A percentile compares a stretch with the other conserved stretches of the same genome.
phyloP scores from a whole-genome alignment of 192 early-diverging fungal species.

The Backusella tarrabulga region DNA sequence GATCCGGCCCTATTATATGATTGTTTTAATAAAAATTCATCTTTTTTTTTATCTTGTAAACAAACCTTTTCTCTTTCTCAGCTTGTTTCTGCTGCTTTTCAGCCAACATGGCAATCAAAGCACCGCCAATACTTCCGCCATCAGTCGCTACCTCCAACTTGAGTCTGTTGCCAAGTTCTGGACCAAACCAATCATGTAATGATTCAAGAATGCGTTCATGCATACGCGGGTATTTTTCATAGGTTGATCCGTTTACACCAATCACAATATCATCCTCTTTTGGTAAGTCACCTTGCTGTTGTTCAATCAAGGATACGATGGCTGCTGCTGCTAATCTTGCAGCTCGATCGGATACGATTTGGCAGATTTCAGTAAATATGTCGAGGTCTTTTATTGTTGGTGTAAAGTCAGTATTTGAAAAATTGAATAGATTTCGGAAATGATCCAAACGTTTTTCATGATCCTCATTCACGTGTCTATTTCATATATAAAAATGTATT shows the following conservation, averaged over 20 bases:
- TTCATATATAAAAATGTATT: constrained; percentile 29
- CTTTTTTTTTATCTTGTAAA: neutral
- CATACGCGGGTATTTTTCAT: constrained; percentile 87
- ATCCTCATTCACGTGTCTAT: constrained; percentile 55
- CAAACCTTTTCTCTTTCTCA: constrained; percentile 11
- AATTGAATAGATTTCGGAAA: neutral
- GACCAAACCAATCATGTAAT: constrained; percentile 70
- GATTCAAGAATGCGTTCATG: constrained; percentile 73
- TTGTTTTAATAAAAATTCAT: neutral
- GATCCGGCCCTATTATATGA: neutral
- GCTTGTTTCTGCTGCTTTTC: constrained; percentile 11
- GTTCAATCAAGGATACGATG: constrained; percentile 52
- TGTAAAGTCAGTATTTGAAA: constrained; percentile 32
- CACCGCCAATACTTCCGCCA: constrained; percentile 75
- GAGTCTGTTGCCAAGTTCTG: constrained; percentile 65
- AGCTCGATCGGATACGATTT: constrained; percentile 78
- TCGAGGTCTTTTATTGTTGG: constrained; percentile 61
- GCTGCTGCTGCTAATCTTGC: constrained; percentile 77
- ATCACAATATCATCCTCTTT: constrained; percentile 57
- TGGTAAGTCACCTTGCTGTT: constrained; percentile 20
- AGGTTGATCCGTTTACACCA: constrained; percentile 89
- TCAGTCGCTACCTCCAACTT: constrained; percentile 71
- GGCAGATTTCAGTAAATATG: constrained; percentile 66
- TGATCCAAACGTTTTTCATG: constrained; percentile 38
- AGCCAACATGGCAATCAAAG: constrained; percentile 62